Percentiles rank a stretch among this genome's conserved stretches.
These are phyloP conservation scores for Auricularia cornea DNA, from an alignment of 768 basidiomycete genomes.

Conservation along the genomic window DNA sequence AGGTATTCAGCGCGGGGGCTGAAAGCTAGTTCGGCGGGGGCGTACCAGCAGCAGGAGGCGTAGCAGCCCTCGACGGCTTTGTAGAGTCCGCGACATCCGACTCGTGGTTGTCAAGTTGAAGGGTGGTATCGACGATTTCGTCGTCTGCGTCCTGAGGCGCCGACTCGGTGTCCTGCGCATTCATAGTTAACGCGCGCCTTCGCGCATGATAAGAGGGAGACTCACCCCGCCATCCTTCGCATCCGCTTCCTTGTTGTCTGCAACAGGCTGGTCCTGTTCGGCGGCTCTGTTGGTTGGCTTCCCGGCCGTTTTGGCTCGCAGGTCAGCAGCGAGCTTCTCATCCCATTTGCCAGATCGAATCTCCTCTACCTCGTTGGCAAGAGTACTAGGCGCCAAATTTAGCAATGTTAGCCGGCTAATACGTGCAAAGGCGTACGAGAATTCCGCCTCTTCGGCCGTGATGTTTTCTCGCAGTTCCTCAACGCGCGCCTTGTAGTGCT, in stretches of 20 bases:
- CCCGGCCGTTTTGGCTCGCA: conserved; percentile 17
- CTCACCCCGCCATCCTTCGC: conserved; percentile 3
- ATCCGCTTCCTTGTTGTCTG: not conserved
- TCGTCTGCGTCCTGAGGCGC: not conserved
- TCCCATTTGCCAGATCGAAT: conserved; percentile 66
- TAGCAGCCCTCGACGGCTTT: not conserved
- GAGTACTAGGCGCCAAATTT: conserved; percentile 34
- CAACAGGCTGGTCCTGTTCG: not conserved
- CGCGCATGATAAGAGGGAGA: not conserved
- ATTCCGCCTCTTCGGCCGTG: conserved; percentile 60
- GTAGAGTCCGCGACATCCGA: not conserved
- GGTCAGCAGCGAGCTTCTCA: conserved; percentile 34
- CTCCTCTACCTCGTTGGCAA: conserved; percentile 68
- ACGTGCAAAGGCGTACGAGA: conserved; percentile 45
- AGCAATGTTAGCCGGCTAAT: not conserved
- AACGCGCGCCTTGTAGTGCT: conserved; percentile 60
- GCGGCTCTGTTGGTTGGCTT: conserved; percentile 10
- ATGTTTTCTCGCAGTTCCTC: conserved; percentile 68
- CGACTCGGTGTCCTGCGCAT: not conserved
- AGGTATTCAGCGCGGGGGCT: not conserved
- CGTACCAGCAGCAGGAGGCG: not conserved
- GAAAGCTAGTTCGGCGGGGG: not conserved
- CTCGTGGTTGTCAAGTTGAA: not conserved
- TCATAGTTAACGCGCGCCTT: not conserved
- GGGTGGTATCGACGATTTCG: not conserved